Base-by-base conservation (phyloP, 2,329 filamentous ascomycete genomes). In the Claviceps monticola region DNA sequence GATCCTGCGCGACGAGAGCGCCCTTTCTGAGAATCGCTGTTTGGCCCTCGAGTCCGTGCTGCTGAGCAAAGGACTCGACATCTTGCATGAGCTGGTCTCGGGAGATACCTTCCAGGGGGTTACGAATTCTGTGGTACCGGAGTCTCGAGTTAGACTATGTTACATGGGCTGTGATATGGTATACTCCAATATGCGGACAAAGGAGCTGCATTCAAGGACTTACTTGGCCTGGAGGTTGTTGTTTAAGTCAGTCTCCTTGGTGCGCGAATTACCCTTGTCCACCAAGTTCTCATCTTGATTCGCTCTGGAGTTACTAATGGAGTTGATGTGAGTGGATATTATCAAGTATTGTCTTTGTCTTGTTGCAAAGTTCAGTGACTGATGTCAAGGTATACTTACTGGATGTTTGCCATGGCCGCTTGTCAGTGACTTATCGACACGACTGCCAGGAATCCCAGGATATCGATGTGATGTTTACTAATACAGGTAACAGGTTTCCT, bases 1-100 rank as follows among this genome's bases (percentile, higher is more conserved):
- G 84, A 57, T 82, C 78, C 63, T 68, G 67, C 19, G 79, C 79
- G 55, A 80, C 79, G 50, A 71, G 53, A 68, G 66, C 66, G 23
- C 66, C 81, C 61, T 82, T 83, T 46, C 74, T 71, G 53, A 88
- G 71, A 5, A 84, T 60, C 2, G 69, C 68, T 11, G 79, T 50
- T 55, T 83, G 73, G 53, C 83, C 77, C 7, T 65, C 64, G n/a
- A 88, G 71, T n/a, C 73, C 73, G 56, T 81, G 74, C 34, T 76
- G 67, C 11, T 70, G 65, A 41, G 80, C 81, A 61, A 83, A 86
- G 21, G 64, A 65, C 38, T 78, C 71, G n/a, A 81, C 81, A 59
- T 82, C 74, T 37, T 64, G 62, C 65, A 81, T 72, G n/a, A 82
- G 71, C 51, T 74, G 66, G 3, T 71, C 67, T 46, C 68, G 71